Base-by-base conservation (phyloP, 495 filamentous ascomycete genomes). In the Podospora appendiculata region DNA sequence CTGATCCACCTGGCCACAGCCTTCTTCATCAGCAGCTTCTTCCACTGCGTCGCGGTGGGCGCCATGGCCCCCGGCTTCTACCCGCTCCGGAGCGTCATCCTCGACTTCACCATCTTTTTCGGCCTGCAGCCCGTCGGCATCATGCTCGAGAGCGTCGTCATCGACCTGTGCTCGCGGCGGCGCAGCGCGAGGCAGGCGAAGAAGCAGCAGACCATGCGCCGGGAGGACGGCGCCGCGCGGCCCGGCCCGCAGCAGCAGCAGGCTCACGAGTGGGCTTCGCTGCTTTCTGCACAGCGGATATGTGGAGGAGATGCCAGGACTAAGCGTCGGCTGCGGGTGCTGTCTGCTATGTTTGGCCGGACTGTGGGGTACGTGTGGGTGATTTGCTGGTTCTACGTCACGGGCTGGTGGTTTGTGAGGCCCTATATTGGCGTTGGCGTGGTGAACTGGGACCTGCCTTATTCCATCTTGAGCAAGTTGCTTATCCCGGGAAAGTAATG, bases 1-100 rank as follows among this genome's bases (percentile, higher is more conserved):
- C 68, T 68, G 41, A 53, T 57, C 10, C 70, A 70, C 13, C 52
- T 69, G 1, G 56, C 62, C n/a, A 51, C 66, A 8, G 68, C 64
- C 1, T 74, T 74, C 47, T 18, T 65, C 3, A 51, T 63, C 33
- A 72, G 69, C 7, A 64, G 54, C 1, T 17, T 67, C 6, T 36
- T 67, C 34, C 71, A 75, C 44, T 1, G 65, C 4, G 32, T 55
- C 16, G 65, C 68, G 45, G 18, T 59, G 10, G 43, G 57, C 11
- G 14, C 49, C 8, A 59, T 65, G 11, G 48, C 61, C 1, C 46
- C 60, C 12, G 41, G 50, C 1, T 48, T 58, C 19, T 43, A 53
- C 6, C 61, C 66, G 3, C 58, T 56, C 59, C 10, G 48, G 56
- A 0, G 53, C 3, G 47, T 60, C 41, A 47, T 60, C 38, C 17